Evolutionary conservation across 345 rosid genomes (phyloP).

Genomic region (Aquilaria yunnanensis): DNA sequence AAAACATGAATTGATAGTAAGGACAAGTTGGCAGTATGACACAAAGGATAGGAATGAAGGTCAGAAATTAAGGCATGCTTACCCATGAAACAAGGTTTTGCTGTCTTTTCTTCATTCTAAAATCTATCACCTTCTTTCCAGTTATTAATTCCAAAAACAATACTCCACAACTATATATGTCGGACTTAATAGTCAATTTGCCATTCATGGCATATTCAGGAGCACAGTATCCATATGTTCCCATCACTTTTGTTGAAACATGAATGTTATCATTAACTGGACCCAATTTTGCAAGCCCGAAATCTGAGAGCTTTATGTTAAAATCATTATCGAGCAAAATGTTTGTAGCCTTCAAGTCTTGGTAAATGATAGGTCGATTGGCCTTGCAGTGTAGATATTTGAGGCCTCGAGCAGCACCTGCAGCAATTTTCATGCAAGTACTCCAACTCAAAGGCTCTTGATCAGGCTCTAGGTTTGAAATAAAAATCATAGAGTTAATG

Average conservation of each 20-base stretch:
- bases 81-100: constrained; percentile 91
- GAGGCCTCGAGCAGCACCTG: constrained; percentile 80
- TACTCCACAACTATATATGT: constrained; percentile 96
- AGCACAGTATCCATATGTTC: constrained; percentile 97
- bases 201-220: constrained; percentile 99
- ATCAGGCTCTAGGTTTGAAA: constrained; percentile 48
- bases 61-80: constrained; percentile 11
- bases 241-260: constrained; percentile 96
- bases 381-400: constrained; percentile 93
- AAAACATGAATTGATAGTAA: no score
- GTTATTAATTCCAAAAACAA: constrained; percentile 87
- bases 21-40: no score
- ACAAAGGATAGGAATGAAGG: not conserved
- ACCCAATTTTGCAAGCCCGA: constrained; percentile 91
- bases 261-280: constrained; percentile 97
- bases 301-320: constrained; percentile 80
- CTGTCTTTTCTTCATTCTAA: constrained; percentile 40
- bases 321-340: constrained; percentile 74
- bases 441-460: constrained; percentile 63
- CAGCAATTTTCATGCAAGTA: constrained; percentile 80
- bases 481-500: no score
- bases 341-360: constrained; percentile 89
- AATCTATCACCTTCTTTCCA: constrained; percentile 84
- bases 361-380: constrained; percentile 86
- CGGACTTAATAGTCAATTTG: constrained; percentile 85